phyloP scores from a whole-genome alignment of 208 protist genomes.

The Trypanosoma lewisi region DNA sequence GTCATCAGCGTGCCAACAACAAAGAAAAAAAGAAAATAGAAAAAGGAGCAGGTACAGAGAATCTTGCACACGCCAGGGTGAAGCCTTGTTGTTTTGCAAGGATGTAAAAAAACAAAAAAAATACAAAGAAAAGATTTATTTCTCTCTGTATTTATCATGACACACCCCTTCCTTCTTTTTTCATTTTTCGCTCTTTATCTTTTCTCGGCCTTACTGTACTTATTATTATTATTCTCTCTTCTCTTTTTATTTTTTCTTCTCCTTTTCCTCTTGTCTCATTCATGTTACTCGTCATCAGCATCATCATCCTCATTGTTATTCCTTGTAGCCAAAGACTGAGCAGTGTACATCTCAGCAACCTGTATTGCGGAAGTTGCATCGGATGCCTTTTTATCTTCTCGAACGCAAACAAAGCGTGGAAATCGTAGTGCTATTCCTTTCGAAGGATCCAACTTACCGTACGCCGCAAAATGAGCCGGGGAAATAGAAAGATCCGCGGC shows the following conservation, averaged over 20 bases:
- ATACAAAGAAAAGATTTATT: background rate
- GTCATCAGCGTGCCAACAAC: background rate
- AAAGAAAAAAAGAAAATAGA: conserved; percentile 13
- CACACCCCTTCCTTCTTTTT: too few species aligned
- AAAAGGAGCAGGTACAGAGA: background rate
- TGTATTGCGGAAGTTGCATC: conserved; percentile 93
- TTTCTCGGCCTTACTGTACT: too few species aligned
- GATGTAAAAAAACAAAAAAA: conserved; percentile 5
- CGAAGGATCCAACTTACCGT: conserved; percentile 78
- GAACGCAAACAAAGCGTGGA: conserved; percentile 96
- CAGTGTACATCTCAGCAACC: conserved; percentile 91
- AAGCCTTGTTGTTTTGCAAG: too few species aligned
- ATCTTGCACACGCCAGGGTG: too few species aligned
- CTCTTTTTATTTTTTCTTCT: background rate
- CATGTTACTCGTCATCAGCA: conserved; percentile 25
- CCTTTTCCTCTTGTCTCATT: conserved; percentile 6
- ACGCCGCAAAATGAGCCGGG: conserved; percentile 94
- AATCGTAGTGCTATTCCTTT: conserved; percentile 99
- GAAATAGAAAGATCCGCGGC: conserved; percentile 98
- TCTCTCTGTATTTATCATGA: too few species aligned
- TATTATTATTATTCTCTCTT: too few species aligned
- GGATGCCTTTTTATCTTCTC: conserved; percentile 97
- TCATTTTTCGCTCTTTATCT: too few species aligned
- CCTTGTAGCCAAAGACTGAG: conserved; percentile 61
- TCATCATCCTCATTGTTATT: conserved; percentile 17